Evolutionary conservation across 345 rosid species (phyloP), one percentile per base, ranked within the genome.

Genomic region (Hypericum androsaemum): DNA sequence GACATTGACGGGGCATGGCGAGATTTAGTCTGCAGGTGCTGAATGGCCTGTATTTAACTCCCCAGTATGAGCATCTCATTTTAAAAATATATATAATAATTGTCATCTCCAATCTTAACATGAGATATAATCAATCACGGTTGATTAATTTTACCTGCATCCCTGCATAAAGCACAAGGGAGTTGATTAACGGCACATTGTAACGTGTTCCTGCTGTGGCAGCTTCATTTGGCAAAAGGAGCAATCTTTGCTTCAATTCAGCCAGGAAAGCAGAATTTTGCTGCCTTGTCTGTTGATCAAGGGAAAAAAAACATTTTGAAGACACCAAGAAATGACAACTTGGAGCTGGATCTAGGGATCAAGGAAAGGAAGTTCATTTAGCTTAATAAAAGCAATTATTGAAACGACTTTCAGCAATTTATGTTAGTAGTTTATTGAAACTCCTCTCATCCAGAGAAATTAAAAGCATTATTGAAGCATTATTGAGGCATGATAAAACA

Each of bases 131-230:
- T n/a, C 22, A 0, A 5, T 13, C 17, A 46, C 1, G 22, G 22
- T 8, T 12, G 7, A 7, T n/a, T 13, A 15, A 14, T 11, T 6
- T 41, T 73, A 94, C 99, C 97, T 94, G 99, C 95, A 94, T 86
- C 64, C 99, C 99, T 11, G 88, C 80, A 72, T 94, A 94, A 54
- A 94, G 89, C 65, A 94, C 97, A 49, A 94, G 89, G 46, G 99
- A 94, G 69, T 94, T 94, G 54, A 94, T 86, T 71, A 94, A 72
- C 8, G 94, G 87, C 43, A 83, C 94, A 47, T 79, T 89, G 74
- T 94, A 88, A 57, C 74, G 81, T 6, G 99, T 83, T 53, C 99
- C 95, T 38, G 99, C 87, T 8, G 74, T 51, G n/a, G 81, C 78
- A 66, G 89, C 95, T 59, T 85, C 97, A 51, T 77, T 68, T 13